Evolutionary conservation across 129 eudicot genomes (phyloP).

Genomic region (Gnaphalium uliginosum): DNA sequence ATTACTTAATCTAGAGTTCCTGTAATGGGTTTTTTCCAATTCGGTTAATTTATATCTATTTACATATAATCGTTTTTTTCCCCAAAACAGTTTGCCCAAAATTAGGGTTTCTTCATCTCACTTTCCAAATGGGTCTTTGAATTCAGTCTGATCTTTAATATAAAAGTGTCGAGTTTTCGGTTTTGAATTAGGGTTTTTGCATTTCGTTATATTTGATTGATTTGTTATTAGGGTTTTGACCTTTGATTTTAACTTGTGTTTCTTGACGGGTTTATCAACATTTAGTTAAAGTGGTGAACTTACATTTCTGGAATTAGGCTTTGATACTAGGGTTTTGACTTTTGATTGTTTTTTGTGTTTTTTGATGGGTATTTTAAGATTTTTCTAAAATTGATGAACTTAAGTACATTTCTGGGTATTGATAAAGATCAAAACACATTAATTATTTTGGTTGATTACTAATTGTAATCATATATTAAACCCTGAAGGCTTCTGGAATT

Average conservation of each 20-base stretch:
- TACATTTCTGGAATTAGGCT: background rate
- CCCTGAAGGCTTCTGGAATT: slow-evolving; percentile 74
- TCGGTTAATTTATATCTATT: background rate
- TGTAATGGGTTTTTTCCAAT: slow-evolving; percentile 20
- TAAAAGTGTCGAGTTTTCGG: background rate
- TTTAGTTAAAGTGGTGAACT: slow-evolving; percentile 6
- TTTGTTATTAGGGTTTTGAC: slow-evolving; percentile 5
- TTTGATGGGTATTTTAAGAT: slow-evolving; percentile 22
- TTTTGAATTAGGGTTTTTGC: slow-evolving; percentile 2
- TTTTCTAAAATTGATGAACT: background rate
- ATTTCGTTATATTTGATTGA: background rate
- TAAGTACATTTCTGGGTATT: background rate
- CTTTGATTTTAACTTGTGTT: background rate
- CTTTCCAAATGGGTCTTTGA: slow-evolving; percentile 19
- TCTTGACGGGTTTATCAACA: slow-evolving; percentile 22
- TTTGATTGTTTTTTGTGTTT: slow-evolving; percentile 3
- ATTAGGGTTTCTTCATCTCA: slow-evolving; percentile 26
- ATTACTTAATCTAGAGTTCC: slow-evolving; percentile 13
- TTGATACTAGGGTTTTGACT: slow-evolving; percentile 14
- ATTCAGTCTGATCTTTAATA: background rate
- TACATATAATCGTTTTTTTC: background rate
- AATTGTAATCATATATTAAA: slow-evolving; percentile 8
- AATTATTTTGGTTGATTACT: slow-evolving; percentile 15
- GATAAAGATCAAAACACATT: slow-evolving; percentile 14
- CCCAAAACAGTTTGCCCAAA: background rate